Evolutionary conservation across 1,284 basidiomycete species (phyloP).

Genomic region (Tilletia setariae): DNA sequence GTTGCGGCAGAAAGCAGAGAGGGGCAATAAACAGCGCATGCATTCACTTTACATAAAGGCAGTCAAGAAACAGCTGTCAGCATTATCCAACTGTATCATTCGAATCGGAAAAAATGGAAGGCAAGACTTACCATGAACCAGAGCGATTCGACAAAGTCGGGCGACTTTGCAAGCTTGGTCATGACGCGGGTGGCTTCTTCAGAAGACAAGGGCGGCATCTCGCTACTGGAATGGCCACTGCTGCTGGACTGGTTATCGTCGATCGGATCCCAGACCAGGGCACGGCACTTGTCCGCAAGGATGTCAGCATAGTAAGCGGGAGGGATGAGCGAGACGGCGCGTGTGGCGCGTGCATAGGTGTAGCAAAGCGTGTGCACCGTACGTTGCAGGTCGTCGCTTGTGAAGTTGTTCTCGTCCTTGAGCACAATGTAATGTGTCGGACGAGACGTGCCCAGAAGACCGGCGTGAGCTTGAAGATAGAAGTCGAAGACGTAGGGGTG

Average conservation of each 20-base stretch:
- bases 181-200: slow-evolving; percentile 24
- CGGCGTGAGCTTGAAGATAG: slow-evolving; percentile 44
- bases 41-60: too few relatives aligned
- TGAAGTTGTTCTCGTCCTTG: slow-evolving; percentile 55
- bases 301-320: slow-evolving; percentile 58
- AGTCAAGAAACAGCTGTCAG: too few relatives aligned
- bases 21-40: too few relatives aligned
- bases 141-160: slow-evolving; percentile 21
- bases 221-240: neutral
- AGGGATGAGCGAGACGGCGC: slow-evolving; percentile 55
- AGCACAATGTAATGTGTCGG: slow-evolving; percentile 56
- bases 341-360: slow-evolving; percentile 56
- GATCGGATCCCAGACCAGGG: slow-evolving; percentile 53
- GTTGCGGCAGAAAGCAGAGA: too few relatives aligned
- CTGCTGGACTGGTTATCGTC: slow-evolving; percentile 19
- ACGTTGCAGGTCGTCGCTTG: slow-evolving; percentile 47
- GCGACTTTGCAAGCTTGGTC: slow-evolving; percentile 17
- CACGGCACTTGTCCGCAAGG: slow-evolving; percentile 48
- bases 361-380: slow-evolving; percentile 55
- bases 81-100: too few relatives aligned
- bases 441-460: slow-evolving; percentile 54
- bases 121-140: slow-evolving; percentile 31
- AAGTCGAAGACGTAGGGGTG: slow-evolving; percentile 58
- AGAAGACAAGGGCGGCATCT: neutral
- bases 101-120: too few relatives aligned